Base-by-base conservation (phyloP, 495 filamentous ascomycete species). In the Polyplosphaeria fusca region DNA sequence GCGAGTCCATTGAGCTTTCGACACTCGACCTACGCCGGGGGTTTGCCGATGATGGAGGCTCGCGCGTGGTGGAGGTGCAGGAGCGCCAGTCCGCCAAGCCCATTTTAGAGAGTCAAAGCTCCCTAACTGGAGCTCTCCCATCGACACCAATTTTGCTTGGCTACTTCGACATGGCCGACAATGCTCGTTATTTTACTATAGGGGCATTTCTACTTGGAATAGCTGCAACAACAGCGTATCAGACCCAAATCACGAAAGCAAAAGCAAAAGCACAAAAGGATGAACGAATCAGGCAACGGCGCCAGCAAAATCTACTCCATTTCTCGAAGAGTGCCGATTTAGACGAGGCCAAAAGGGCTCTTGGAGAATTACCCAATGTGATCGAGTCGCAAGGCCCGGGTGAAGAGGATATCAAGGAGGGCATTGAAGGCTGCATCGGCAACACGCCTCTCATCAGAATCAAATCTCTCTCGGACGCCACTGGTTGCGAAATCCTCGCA, bases 361-460 rank as follows among this genome's bases (percentile, higher is more conserved):
- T 50, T 9, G 28, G 25, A 14, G 47, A 30, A 7, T 26, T 40
- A n/a, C 13, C 25, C 4, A 1, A 38, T 4, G 5, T 28, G 7
- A 35, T 60, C 47, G 48, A 44, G 19, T 39, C 11, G 19, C n/a
- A n/a, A n/a, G n/a, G n/a, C n/a, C n/a, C n/a, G n/a, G 45, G 61
- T 14, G 57, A 40, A 22, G 66, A 62, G 22, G 65, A 71, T 19
- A 76, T 79, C 49, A 60, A 63, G 5, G 82, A 88, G 35, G 94
- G 92, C 1, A 86, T 99, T 55, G 89, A 96, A 71, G 90, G 88
- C 32, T 88, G 85, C 65, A 96, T 99, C 65, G 94, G 93, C 47
- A 89, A 95, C 69, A 99, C 93, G 5, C 94, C 91, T 2, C 76
- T 99, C 1, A 79, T 99, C 61, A 80, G 82, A 41, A 91, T 99